Evolutionary conservation across 2,329 filamentous ascomycete species (phyloP).

Genomic region (Blastomyces gilchristii): DNA sequence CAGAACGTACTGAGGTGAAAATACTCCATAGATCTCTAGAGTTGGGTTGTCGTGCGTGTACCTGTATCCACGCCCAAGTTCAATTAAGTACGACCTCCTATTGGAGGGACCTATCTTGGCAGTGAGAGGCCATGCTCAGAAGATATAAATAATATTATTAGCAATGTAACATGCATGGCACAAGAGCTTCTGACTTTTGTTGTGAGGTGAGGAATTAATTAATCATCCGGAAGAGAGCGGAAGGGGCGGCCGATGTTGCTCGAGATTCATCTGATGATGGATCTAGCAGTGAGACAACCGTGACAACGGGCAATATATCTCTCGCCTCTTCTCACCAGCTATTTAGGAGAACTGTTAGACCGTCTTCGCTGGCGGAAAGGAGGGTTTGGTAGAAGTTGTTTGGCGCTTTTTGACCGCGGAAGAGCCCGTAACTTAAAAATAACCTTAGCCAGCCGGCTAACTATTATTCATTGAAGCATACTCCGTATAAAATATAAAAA

Average conservation of each 20-base stretch:
- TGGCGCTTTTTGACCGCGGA: neutral
- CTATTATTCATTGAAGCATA: too few species aligned
- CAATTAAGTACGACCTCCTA: too few species aligned
- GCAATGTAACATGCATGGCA: constrained; percentile 5
- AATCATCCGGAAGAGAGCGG: constrained; percentile 1
- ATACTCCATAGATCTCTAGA: too few species aligned
- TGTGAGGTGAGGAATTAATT: neutral
- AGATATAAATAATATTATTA: neutral
- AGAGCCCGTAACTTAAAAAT: neutral
- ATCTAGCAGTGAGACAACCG: neutral
- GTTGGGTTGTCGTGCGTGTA: too few species aligned
- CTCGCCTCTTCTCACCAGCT: neutral
- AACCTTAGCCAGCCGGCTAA: neutral
- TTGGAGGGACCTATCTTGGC: neutral
- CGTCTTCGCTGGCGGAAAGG: too few species aligned
- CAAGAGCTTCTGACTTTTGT: neutral
- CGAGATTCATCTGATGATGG: neutral
- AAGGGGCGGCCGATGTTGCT: neutral
- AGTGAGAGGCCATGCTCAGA: neutral
- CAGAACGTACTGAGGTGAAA: neutral
- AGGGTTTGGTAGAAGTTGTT: neutral
- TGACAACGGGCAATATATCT: neutral
- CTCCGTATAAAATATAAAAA: too few species aligned
- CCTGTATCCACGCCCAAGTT: too few species aligned
- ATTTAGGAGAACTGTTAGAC: too few species aligned